These are phyloP conservation scores for Chernovozyma aurita DNA, from an alignment of 1,139 yeast species.

Conservation along the genomic window DNA sequence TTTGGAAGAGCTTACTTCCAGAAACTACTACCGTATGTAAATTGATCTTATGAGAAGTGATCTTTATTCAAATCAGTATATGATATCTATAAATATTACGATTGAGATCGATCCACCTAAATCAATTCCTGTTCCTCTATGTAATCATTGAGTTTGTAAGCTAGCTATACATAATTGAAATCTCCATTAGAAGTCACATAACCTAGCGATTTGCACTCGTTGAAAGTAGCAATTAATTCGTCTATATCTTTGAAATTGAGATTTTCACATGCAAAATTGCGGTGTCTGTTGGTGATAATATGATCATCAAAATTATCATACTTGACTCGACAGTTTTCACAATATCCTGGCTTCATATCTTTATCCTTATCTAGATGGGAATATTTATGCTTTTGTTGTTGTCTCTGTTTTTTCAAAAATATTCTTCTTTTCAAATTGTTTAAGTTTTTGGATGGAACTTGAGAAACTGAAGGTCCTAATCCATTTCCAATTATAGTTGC, in stretches of 20 bases:
- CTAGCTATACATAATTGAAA: constrained; percentile 20
- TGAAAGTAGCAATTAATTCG: constrained; percentile 49
- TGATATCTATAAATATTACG: too few species aligned
- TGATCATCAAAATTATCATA: constrained; percentile 82
- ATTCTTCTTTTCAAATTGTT: constrained; percentile 54
- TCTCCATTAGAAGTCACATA: constrained; percentile 44
- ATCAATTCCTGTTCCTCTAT: too few species aligned
- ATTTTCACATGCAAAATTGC: constrained; percentile 72
- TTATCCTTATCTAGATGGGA: constrained; percentile 18
- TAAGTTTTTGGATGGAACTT: constrained; percentile 63
- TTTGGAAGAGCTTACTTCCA: too few species aligned
- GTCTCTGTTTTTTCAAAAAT: constrained; percentile 38
- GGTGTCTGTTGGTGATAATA: constrained; percentile 64
- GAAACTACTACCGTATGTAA: too few species aligned
- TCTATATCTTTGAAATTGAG: constrained; percentile 76
- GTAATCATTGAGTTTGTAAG: too few species aligned
- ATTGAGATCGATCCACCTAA: too few species aligned
- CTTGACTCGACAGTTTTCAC: constrained; percentile 90
- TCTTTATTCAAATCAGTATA: too few species aligned
- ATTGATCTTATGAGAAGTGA: too few species aligned
- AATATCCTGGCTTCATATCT: constrained; percentile 60
- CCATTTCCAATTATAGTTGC: constrained; percentile 48
- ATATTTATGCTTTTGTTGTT: constrained; percentile 8
- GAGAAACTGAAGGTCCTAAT: constrained; percentile 62
- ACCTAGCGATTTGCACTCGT: constrained; percentile 40